Evolutionary conservation across 805 yeast genomes (phyloP).

Genomic region (Starmera dryadoides): DNA sequence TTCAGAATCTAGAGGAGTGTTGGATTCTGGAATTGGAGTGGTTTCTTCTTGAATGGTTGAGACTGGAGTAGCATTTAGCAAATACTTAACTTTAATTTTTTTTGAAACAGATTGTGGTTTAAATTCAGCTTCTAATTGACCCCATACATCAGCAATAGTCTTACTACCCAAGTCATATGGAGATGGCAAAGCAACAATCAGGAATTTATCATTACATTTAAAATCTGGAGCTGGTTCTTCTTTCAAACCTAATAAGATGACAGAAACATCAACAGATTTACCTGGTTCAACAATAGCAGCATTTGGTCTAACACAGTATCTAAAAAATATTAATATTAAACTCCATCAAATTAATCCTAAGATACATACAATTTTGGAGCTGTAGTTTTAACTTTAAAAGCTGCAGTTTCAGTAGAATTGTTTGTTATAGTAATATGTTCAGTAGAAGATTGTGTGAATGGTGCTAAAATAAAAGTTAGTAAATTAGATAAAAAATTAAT

Average conservation of each 20-base stretch:
- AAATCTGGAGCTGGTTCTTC: constrained; percentile 67
- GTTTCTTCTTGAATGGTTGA: too few species aligned
- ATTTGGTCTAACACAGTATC: constrained; percentile 90
- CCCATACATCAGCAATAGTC: constrained; percentile 66
- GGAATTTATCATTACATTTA: constrained; percentile 87
- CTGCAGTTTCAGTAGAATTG: constrained; percentile 54
- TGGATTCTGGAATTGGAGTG: too few species aligned
- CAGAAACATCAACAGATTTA: constrained; percentile 60
- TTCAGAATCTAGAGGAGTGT: too few species aligned
- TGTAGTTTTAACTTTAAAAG: constrained; percentile 96
- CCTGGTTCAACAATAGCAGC: constrained; percentile 79
- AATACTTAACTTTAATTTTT: constrained; percentile 59
- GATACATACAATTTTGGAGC: constrained; percentile 73
- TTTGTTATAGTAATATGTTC: constrained; percentile 45
- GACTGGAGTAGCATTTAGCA: constrained; percentile 18
- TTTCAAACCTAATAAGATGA: constrained; percentile 78
- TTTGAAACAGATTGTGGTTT: constrained; percentile 50
- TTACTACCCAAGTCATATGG: constrained; percentile 48
- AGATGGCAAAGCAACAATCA: constrained; percentile 80
- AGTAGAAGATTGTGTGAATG: constrained; percentile 67
- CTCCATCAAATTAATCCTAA: not conserved
- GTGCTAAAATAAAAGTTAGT: constrained; percentile 39
- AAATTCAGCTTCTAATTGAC: constrained; percentile 55
- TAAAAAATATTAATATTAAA: constrained; percentile 5
- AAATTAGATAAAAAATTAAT: not conserved